Conservation (phyloP, 345 rosid species). For the Luvunga scandens region DNA sequence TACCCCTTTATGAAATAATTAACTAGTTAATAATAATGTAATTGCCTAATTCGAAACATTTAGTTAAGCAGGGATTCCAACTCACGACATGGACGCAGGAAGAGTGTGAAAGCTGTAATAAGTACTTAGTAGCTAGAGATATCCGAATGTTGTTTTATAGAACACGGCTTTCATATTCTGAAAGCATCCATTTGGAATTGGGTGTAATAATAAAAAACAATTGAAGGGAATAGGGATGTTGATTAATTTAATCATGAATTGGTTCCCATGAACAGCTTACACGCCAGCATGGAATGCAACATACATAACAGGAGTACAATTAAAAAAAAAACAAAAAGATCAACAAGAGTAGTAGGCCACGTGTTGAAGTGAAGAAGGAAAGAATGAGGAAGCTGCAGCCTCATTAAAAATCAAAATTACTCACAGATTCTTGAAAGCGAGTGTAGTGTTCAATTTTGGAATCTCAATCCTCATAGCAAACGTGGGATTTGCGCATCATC, state of each 20-base stretch:
- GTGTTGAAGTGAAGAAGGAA: conserved; percentile 28
- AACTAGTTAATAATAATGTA: neutral
- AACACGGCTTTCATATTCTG: neutral
- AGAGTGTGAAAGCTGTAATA: neutral
- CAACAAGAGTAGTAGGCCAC: conserved; percentile 10
- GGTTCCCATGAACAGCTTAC: conserved; percentile 3
- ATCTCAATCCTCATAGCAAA: conserved; percentile 35
- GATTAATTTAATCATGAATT: neutral
- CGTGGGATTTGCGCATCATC: conserved; percentile 39
- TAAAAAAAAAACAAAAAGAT: neutral
- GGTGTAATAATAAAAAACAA: neutral
- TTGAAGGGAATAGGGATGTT: neutral
- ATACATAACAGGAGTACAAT: neutral
- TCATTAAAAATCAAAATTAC: neutral
- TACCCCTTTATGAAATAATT: neutral
- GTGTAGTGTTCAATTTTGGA: conserved; percentile 14
- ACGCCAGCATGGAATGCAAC: conserved; percentile 29
- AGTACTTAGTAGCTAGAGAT: no score
- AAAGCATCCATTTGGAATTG: neutral
- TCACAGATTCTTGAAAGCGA: conserved; percentile 6
- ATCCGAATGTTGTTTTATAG: neutral
- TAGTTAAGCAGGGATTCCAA: neutral
- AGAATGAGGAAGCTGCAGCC: conserved; percentile 27
- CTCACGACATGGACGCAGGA: neutral
- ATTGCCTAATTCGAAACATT: neutral